Evolutionary conservation across 805 yeast genomes (phyloP).

Genomic region (Teunomyces lycoperdinae): DNA sequence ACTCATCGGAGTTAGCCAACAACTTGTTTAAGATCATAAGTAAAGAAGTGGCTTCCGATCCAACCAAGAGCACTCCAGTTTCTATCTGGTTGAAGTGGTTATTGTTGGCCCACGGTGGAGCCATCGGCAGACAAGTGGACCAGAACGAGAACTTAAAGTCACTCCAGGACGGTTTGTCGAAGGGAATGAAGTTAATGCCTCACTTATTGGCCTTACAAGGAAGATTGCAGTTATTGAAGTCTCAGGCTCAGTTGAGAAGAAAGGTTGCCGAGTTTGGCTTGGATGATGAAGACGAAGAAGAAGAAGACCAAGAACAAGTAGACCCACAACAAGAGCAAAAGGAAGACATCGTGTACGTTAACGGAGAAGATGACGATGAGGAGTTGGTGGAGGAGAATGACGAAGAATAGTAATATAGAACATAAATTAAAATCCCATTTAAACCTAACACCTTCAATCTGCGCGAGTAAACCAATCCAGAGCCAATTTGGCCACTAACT

Average conservation of each 20-base stretch:
- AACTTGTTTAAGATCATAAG: conserved; percentile 28
- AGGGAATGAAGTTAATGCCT: conserved; percentile 59
- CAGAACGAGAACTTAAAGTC: conserved; percentile 54
- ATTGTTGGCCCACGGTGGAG: conserved; percentile 65
- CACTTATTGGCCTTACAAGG: conserved; percentile 81
- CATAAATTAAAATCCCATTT: neutral
- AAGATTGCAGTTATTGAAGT: conserved; percentile 68
- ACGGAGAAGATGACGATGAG: conserved; percentile 39
- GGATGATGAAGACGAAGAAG: conserved; percentile 17
- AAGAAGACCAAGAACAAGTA: conserved; percentile 16
- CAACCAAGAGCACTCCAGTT: conserved; percentile 24
- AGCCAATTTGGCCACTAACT: conserved; percentile 20
- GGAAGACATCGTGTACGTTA: conserved; percentile 34
- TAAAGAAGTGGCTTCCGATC: conserved; percentile 24
- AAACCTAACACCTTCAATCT: neutral
- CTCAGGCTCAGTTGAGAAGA: conserved; percentile 71
- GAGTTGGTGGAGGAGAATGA: conserved; percentile 14
- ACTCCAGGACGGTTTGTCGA: conserved; percentile 54
- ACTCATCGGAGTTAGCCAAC: conserved; percentile 27
- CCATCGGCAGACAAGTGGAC: conserved; percentile 50
- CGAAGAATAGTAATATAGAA: conserved; percentile 40
- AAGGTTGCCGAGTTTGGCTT: conserved; percentile 8
- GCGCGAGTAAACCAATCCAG: conserved; percentile 25
- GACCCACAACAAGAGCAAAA: conserved; percentile 16
- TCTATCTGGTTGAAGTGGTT: conserved; percentile 81